Evolutionary conservation across 805 yeast species (phyloP), one percentile per base, ranked within the genome.

Genomic region (Candida chilensis): DNA sequence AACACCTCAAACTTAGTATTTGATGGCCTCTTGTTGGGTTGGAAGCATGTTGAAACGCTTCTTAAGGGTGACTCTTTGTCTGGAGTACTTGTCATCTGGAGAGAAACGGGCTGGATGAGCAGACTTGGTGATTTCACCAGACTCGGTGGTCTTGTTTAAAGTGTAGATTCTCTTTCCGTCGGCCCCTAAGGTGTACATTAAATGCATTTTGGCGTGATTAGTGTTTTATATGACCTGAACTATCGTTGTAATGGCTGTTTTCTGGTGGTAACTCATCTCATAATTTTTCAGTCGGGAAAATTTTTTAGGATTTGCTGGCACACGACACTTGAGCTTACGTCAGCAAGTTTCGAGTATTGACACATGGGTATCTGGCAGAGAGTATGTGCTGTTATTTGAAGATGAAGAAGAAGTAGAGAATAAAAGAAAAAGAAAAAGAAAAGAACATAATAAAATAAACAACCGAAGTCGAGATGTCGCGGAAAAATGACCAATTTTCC

Each of bases 31-130:
- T 49, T 77, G 73, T 57, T 84, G 92, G 33, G 94, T 81, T 49
- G 95, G 95, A 54, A 92, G 70, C 58, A 92, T 56, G 44, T 79
- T 78, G 57, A 64, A 90, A 69, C 98, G 81, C 73, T 86, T 92
- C 78, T 92, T 92, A 54, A 92, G 72, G 34, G 97, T 90, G 30
- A 92, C 96, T 74, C 99, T 85, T 64, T 92, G 97, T 71, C 96
- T 82, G 28, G 98, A 92, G 70, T 86, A 90, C 67, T 92, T 92
- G 74, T 92, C 99, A 58, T 92, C 99, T 45, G 99, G 99, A 20
- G 98, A 92, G 61, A 92, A 92, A 65, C 99, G 81, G 32, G 99
- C 98, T 39, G 99, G 99, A 61, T 92, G 99, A 25, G 98, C 98
- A 44, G 95, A 83, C 68, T 87, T 86, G 54, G 99, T 94, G 67